Conservation (phyloP, 495 filamentous ascomycete genomes). For the Filosporella fistucella region DNA sequence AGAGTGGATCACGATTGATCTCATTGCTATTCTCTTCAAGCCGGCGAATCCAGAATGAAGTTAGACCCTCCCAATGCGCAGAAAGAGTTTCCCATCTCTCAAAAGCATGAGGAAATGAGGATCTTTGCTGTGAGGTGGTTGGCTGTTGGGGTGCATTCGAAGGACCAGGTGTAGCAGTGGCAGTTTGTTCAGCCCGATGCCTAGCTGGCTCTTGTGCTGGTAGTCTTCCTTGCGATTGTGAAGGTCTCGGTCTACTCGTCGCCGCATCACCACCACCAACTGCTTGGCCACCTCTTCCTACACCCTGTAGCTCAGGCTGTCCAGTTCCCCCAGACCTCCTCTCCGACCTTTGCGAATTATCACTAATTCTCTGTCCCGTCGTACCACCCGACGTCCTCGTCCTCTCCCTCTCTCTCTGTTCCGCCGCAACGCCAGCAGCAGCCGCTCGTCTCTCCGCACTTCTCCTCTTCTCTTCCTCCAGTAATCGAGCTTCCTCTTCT, state of each 20-base stretch:
- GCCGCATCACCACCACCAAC: constrained; percentile 19
- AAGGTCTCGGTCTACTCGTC: constrained; percentile 18
- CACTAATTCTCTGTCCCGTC: constrained; percentile 21
- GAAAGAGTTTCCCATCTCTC: constrained; percentile 96
- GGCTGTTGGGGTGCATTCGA: background rate
- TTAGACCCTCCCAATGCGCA: constrained; percentile 96
- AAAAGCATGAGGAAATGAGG: constrained; percentile 90
- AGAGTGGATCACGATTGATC: constrained; percentile 73
- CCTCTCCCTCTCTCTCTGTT: constrained; percentile 13
- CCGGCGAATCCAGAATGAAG: constrained; percentile 92
- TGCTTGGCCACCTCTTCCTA: constrained; percentile 19
- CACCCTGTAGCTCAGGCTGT: constrained; percentile 14
- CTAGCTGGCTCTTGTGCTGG: constrained; percentile 20
- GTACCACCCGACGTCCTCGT: constrained; percentile 18
- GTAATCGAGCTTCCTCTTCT: constrained; percentile 49
- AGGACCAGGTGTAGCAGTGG: constrained; percentile 15
- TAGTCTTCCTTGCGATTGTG: constrained; percentile 28
- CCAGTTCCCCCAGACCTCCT: constrained; percentile 2
- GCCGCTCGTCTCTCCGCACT: constrained; percentile 45
- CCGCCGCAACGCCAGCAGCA: constrained; percentile 51
- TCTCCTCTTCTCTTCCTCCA: constrained; percentile 44
- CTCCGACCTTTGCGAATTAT: constrained; percentile 23
- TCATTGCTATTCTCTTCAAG: constrained; percentile 87
- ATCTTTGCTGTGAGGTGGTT: constrained; percentile 18
- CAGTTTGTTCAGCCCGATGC: constrained; percentile 15